phyloP scores from a whole-genome alignment of 1,284 basidiomycete species.

The Phaffia rhodozyma region DNA sequence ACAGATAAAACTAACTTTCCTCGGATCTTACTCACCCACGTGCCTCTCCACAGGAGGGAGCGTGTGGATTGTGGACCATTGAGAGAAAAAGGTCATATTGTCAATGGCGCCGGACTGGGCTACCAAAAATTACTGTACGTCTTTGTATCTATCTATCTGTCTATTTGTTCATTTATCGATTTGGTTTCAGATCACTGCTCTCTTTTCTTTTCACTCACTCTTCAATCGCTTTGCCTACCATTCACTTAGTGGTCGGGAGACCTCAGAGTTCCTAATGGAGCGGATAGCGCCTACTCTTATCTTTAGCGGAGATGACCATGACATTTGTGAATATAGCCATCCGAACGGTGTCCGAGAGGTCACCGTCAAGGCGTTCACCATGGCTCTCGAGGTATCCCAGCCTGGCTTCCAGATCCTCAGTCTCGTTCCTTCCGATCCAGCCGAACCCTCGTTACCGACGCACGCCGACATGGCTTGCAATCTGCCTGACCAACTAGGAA shows the following conservation, averaged over 20 bases:
- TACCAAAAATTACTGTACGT: conserved; percentile 58
- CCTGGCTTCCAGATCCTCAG: conserved; percentile 81
- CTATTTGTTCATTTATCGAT: not conserved
- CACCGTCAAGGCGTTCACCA: conserved; percentile 74
- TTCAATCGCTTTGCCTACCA: no score
- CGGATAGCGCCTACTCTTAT: conserved; percentile 52
- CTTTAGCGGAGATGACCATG: conserved; percentile 47
- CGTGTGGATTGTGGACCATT: conserved; percentile 58
- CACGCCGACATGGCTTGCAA: conserved; percentile 48
- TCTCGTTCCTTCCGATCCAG: conserved; percentile 41
- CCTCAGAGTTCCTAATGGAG: conserved; percentile 56
- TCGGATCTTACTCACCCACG: conserved; percentile 62
- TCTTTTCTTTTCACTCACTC: not conserved
- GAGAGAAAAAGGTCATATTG: conserved; percentile 58
- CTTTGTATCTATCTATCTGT: not conserved
- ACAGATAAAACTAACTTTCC: conserved; percentile 38
- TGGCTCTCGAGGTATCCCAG: conserved; percentile 56
- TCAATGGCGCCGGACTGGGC: conserved; percentile 59
- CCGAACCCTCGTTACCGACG: conserved; percentile 30
- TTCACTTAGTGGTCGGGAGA: conserved; percentile 44
- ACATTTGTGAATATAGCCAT: conserved; percentile 63
- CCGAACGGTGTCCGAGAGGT: conserved; percentile 47
- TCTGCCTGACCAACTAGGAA: conserved; percentile 53
- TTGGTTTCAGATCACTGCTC: not conserved
- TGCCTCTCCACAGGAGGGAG: conserved; percentile 63